Evolutionary conservation across 371 early-diverging fungal genomes (phyloP).

Genomic region (Chytridium lagenaria): DNA sequence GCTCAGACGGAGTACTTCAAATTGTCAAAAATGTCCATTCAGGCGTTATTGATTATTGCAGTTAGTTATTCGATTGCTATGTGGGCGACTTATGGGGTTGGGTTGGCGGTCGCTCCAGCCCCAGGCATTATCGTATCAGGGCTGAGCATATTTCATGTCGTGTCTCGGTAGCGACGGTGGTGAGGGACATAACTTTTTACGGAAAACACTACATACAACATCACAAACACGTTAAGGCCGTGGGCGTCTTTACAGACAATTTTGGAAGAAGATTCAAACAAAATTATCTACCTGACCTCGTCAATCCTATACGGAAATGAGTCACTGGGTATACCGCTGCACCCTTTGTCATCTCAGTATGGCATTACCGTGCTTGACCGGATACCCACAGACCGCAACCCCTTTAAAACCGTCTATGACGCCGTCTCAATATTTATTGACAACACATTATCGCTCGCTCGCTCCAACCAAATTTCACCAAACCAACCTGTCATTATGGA

Average conservation of each 20-base stretch:
- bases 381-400: not conserved
- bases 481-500: not conserved
- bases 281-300: slow-evolving; percentile 6
- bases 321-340: slow-evolving; percentile 13
- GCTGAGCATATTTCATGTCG: not conserved
- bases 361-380: not conserved
- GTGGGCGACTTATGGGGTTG: not conserved
- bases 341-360: not conserved
- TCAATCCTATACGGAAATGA: slow-evolving; percentile 30
- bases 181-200: slow-evolving; percentile 12
- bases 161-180: slow-evolving; percentile 12
- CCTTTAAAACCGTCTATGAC: slow-evolving; percentile 10
- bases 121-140: slow-evolving; percentile 2
- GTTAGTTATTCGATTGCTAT: slow-evolving; percentile 16
- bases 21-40: slow-evolving; percentile 9
- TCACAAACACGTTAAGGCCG: not conserved
- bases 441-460: not conserved
- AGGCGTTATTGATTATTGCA: slow-evolving; percentile 15
- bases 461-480: not conserved
- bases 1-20: slow-evolving; percentile 24
- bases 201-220: slow-evolving; percentile 17
- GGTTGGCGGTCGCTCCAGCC: not conserved
- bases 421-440: slow-evolving; percentile 24
- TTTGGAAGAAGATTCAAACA: not conserved
- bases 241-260: slow-evolving; percentile 1